Base-by-base conservation (phyloP, 2,329 filamentous ascomycete genomes). In the Microsporum canis region DNA sequence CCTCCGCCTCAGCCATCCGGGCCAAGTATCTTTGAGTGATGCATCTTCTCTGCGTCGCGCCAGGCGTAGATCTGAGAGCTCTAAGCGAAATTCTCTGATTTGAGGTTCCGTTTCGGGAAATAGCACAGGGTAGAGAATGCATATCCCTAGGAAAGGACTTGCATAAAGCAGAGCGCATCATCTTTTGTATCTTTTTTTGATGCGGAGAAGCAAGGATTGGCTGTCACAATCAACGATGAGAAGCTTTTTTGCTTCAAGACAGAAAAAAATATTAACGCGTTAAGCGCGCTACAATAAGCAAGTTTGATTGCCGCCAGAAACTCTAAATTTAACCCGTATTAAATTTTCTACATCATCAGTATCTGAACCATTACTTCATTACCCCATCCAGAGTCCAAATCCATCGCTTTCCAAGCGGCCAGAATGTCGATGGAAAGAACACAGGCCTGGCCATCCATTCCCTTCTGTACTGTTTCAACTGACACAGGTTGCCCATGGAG, bases 401-500 rank as follows among this genome's bases (percentile, higher is more conserved):
- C 82, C 77, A 91, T 80, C 67, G 88, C 84, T 53, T 82, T 81
- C 91, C 91, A 97, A 0, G 92, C 92, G 34, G 75, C 78, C 66
- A 84, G 81, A 10, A 89, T 73, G 76, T 97, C 89, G 60, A 97
- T 82, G 66, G 89, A 85, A 36, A 97, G 73, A 5, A 97, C 82
- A 17, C 38, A 41, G 31, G 5, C 23, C 6, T 45, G 14, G n/a
- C 10, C 8, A 27, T 39, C 5, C n/a, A 23, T 7, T 10, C 53
- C 53, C 0, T 72, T 67, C 62, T 66, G 27, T 1, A 94, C 88
- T 0, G 85, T 87, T 59, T 86, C 74, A 4, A 78, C 68, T 0
- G 90, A 87, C 2, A 96, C 80, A 0, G 87, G 81, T 61, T 82
- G 79, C 4, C 87, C 89, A 58, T 85, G 84, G 0, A 97, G 85